These are phyloP conservation scores for Cadophora sp. DNA, from an alignment of 2,329 filamentous ascomycete genomes.

Conservation along the genomic window DNA sequence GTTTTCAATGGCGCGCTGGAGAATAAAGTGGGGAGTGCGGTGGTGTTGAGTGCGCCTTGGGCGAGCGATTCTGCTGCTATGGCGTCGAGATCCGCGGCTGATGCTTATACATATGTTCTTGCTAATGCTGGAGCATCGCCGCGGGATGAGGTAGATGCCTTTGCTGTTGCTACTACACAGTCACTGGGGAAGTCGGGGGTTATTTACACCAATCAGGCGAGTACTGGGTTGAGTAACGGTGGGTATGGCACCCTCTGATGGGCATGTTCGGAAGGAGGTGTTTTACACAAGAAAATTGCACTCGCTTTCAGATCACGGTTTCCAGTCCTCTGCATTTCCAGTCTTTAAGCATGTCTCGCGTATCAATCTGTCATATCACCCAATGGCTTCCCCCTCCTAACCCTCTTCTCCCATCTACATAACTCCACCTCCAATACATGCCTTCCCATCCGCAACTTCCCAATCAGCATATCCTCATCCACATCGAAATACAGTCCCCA, in stretches of 20 bases:
- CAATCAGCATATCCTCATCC: conserved; percentile 53
- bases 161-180: conserved; percentile 38
- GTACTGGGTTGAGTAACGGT: conserved; percentile 38
- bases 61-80: conserved; percentile 32
- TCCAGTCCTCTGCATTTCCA: too few relatives aligned
- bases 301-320: too few relatives aligned
- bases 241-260: conserved; percentile 38
- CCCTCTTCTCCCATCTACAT: conserved; percentile 56
- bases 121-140: conserved; percentile 48
- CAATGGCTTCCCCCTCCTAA: conserved; percentile 31
- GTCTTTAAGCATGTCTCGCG: too few relatives aligned
- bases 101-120: conserved; percentile 47
- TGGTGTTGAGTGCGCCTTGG: conserved; percentile 37
- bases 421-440: conserved; percentile 63
- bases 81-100: conserved; percentile 43
- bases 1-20: conserved; percentile 50
- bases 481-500: conserved; percentile 61
- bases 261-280: too few relatives aligned
- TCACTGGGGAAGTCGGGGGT: conserved; percentile 35
- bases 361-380: conserved; percentile 23
- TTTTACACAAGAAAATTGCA: too few relatives aligned
- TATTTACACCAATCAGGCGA: conserved; percentile 38
- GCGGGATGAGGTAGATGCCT: conserved; percentile 40
- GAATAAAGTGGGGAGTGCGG: conserved; percentile 29
- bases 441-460: conserved; percentile 54